phyloP scores from a whole-genome alignment of 768 basidiomycete genomes.

The Tulasnella sp. region DNA sequence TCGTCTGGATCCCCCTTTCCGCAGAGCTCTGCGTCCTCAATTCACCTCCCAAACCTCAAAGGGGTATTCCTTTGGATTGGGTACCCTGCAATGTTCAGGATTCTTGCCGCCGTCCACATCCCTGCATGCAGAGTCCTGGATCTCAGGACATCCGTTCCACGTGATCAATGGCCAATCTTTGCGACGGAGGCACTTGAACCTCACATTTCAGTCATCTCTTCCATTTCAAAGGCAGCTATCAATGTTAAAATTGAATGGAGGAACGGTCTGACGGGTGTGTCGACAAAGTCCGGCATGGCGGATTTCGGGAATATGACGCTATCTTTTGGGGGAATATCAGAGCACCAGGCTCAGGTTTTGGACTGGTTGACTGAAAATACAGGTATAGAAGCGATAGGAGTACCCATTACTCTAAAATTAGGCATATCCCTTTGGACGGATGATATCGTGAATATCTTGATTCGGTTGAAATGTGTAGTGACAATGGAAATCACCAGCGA shows the following conservation, averaged over 20 bases:
- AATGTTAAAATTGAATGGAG: neutral
- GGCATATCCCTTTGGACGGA: neutral
- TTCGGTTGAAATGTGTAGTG: neutral
- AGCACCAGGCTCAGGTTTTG: neutral
- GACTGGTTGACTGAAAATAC: neutral
- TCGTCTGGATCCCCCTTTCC: neutral
- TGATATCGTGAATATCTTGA: neutral
- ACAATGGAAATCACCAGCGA: neutral
- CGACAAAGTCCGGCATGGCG: neutral
- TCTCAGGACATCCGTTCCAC: neutral
- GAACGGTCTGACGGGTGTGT: neutral
- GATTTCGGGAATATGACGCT: neutral
- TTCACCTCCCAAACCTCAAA: neutral
- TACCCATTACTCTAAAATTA: neutral
- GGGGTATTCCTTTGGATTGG: neutral
- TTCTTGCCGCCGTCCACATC: neutral
- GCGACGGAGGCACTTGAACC: neutral
- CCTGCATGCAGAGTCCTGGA: neutral
- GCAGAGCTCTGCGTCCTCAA: neutral
- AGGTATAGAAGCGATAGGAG: neutral
- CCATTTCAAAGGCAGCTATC: neutral
- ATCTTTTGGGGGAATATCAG: neutral
- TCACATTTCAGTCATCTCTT: neutral
- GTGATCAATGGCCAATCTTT: neutral
- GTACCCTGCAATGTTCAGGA: neutral